Percentiles rank a stretch among this genome's conserved stretches.
phyloP scores from a whole-genome alignment of 192 early-diverging fungal genomes.

The Entomortierella lignicola region DNA sequence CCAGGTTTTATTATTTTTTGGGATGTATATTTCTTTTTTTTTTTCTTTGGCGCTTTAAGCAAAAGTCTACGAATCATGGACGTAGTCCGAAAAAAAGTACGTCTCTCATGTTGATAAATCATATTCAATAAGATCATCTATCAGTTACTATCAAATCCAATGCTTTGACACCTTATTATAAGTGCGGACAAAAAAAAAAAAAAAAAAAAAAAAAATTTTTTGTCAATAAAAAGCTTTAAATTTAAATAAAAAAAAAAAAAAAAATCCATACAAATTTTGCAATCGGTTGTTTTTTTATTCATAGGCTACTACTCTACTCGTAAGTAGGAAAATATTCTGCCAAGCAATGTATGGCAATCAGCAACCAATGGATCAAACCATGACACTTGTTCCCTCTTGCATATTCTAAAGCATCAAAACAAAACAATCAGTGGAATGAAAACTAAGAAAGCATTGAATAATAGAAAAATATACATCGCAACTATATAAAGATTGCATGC shows the following conservation, averaged over 20 bases:
- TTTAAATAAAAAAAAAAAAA: constrained; percentile 1
- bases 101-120: neutral
- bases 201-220: too few relatives aligned
- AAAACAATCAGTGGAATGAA: neutral
- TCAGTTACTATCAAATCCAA: neutral
- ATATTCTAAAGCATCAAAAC: neutral
- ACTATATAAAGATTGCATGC: neutral
- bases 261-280: neutral
- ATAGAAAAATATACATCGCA: neutral
- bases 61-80: too few relatives aligned
- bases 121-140: neutral
- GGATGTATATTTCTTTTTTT: neutral
- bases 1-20: too few relatives aligned
- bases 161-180: neutral
- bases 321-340: neutral
- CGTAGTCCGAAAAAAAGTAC: neutral
- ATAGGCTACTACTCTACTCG: too few relatives aligned
- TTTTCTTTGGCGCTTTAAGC: neutral
- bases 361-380: neutral
- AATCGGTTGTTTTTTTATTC: too few relatives aligned
- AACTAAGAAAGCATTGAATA: neutral
- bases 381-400: neutral
- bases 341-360: neutral
- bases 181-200: neutral
- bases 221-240: neutral